Base-by-base conservation (phyloP, 2,329 filamentous ascomycete species). In the Keithomyces neogunnii region DNA sequence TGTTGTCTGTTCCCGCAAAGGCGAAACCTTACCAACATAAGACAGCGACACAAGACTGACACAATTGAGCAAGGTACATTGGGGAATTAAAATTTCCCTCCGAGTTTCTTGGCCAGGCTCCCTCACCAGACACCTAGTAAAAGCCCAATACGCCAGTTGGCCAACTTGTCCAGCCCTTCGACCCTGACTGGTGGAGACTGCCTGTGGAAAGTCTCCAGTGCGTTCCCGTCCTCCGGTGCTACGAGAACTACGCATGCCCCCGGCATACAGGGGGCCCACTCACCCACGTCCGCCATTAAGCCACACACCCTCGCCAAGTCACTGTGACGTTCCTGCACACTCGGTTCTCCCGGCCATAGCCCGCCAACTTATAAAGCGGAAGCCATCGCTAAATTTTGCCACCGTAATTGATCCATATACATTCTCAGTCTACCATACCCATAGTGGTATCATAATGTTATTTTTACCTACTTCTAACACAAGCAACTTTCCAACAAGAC, bases 301-400 rank as follows among this genome's bases (percentile, higher is more conserved):
- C 43, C 46, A 48, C 46, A 48, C 45, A 54, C 38, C 52, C 52
- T 49, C 42, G 49, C 49, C 47, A 36, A 51, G 51, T 44, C 35
- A 38, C 47, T 43, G 49, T 52, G 52, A 54, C 52, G 49, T 54
- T 54, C 45, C 52, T 47, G 49, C 47, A 44, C 39, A 51, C 36
- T 54, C 49, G 49, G 47, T 46, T 48, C 38, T 51, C 33, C 52
- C 47, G 50, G 44, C 38, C 49, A 42, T 31, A 32, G 28, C 30
- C 40, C 30, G 26, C 31, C 42, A 43, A 45, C 42, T 49, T 54
- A 54, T 54, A 54, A 54, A 51, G 36, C 49, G 35, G 13, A 10
- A 39, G 49, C 19, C 43, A 31, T 49, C 28, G 48, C 47, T 50
- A 47, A n/a, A 28, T 19, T 51, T 51, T 49, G 43, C 52, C 49